Percentiles rank a stretch among this genome's conserved stretches.
Evolutionary conservation across 176 grass and related monocot species (phyloP).

Genomic region (Oryza rufipogon): DNA sequence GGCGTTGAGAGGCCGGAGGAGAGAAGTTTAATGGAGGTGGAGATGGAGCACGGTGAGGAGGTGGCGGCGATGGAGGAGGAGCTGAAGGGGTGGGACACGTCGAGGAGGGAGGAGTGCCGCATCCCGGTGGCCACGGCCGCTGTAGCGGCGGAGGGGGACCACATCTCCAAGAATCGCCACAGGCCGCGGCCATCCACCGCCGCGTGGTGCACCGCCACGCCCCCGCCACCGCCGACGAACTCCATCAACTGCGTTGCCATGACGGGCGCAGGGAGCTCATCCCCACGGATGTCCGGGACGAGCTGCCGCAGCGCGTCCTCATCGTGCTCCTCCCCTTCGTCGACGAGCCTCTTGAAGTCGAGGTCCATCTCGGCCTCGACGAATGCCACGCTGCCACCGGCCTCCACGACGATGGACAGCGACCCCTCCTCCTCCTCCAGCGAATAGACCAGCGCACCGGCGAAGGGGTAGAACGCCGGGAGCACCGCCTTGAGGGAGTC

Average conservation of each 20-base stretch:
- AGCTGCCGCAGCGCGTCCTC: slow-evolving; percentile 12
- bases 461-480: too few species aligned
- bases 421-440: too few species aligned
- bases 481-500: too few species aligned
- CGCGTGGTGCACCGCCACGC: slow-evolving; percentile 29
- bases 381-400: slow-evolving; percentile 7
- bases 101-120: too few species aligned
- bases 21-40: too few species aligned
- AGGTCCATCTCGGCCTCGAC: slow-evolving; percentile 43
- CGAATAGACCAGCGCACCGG: too few species aligned
- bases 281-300: slow-evolving; percentile 17
- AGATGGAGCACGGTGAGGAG: too few species aligned
- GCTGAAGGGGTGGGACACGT: too few species aligned
- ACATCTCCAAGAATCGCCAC: slow-evolving; percentile 39
- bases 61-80: too few species aligned
- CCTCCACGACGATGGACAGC: not conserved
- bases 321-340: slow-evolving; percentile 9
- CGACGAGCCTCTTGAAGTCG: slow-evolving; percentile 21
- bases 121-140: too few species aligned
- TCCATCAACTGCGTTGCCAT: slow-evolving; percentile 47
- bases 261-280: slow-evolving; percentile 33
- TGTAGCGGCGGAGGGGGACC: not conserved
- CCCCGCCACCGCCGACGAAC: slow-evolving; percentile 25
- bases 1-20: too few species aligned
- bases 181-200: slow-evolving; percentile 35